Evolutionary conservation across 306 rosid genomes (phyloP), one percentile per base, ranked within the genome.

Genomic region (Datisca glomerata): DNA sequence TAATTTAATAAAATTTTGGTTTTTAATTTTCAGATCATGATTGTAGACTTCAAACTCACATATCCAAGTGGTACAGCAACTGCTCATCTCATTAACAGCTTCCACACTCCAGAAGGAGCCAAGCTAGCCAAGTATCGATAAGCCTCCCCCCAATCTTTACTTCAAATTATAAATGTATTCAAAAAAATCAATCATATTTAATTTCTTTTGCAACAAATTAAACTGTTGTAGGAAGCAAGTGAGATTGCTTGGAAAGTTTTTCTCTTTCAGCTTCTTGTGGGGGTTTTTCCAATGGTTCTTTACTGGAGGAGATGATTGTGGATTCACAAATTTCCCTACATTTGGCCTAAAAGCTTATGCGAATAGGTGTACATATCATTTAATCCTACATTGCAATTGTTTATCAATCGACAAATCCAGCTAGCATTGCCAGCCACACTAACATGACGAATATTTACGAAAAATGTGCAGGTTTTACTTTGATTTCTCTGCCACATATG

Each of bases 11-110:
- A 25, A 25, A 24, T 45, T 7, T 31, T 31, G 3, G 3, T 34
- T n/a, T 34, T 5, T 23, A 15, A 43, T 14, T 31, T 33, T 42
- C 60, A 70, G 76, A 55, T 70, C 36, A 70, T 70, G 76, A 40
- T 70, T 68, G 42, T 70, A 16, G 76, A 70, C 72, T 70, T 70
- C 68, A 70, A 65, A 47, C 55, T 70, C 66, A 70, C 59, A 37
- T 70, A 70, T 32, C 76, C 76, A 24, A 70, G 76, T 43, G 76
- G 76, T 27, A 70, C 76, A 18, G 72, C 76, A 43, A 70, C 68
- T 32, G 76, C 76, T 55, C 28, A 55, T 51, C 63, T 70, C 32
- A 70, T 70, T 50, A 70, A 70, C 57, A 65, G 68, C 19, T 70
- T 70, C 55, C 76, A 70, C 45, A 70, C 76, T 55, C 76, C 76